phyloP scores from a whole-genome alignment of 345 rosid species.

The Hibiscus mutabilis region DNA sequence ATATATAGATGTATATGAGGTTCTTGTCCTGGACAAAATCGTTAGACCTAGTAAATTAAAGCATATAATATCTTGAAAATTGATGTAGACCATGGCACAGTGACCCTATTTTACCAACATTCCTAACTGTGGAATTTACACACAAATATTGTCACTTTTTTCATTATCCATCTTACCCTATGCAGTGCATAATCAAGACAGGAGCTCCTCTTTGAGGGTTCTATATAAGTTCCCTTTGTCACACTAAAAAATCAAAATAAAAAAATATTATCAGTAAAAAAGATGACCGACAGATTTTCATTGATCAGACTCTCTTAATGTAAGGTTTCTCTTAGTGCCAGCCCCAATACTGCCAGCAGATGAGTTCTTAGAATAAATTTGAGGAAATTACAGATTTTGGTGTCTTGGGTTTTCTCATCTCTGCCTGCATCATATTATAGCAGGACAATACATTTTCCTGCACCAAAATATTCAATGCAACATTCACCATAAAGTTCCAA shows the following conservation, averaged over 20 bases:
- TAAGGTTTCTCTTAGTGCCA: conserved; percentile 55
- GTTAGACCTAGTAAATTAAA: no score
- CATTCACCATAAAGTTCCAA: background rate
- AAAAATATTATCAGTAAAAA: conserved; percentile 1
- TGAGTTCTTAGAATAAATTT: conserved; percentile 23
- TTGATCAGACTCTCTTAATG: conserved; percentile 40
- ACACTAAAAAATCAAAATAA: background rate
- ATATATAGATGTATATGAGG: no score
- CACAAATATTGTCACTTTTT: background rate
- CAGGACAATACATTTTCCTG: conserved; percentile 63
- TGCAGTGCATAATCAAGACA: background rate
- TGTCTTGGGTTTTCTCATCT: conserved; percentile 38
- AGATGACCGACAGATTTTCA: conserved; percentile 33
- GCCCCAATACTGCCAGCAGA: conserved; percentile 11
- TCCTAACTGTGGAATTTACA: no score
- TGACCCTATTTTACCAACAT: no score
- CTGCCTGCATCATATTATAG: conserved; percentile 47
- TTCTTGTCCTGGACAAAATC: no score
- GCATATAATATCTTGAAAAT: no score
- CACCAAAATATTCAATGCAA: conserved; percentile 9
- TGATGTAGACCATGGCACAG: no score
- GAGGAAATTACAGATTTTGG: conserved; percentile 26
- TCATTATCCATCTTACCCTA: background rate
- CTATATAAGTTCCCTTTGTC: no score
- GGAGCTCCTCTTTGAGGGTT: background rate